phyloP scores from a whole-genome alignment of 2,329 filamentous ascomycete genomes.

The Calonectria pseudoreteaudii region DNA sequence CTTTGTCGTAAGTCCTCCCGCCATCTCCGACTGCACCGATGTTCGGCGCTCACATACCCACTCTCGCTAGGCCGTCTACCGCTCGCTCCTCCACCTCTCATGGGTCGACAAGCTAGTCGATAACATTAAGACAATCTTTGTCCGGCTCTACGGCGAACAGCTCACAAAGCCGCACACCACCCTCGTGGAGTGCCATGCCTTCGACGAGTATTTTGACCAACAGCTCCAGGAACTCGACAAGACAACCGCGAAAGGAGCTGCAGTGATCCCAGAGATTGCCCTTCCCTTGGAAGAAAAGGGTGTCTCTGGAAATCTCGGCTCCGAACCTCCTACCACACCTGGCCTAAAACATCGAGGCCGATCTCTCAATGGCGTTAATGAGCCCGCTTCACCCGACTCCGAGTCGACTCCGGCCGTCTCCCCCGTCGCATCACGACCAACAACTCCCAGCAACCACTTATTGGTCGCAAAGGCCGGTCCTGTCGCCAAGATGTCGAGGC shows the following conservation, averaged over 20 bases:
- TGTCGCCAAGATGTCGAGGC: constrained; percentile 80
- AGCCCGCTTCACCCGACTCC: constrained; percentile 70
- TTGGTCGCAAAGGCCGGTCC: constrained; percentile 81
- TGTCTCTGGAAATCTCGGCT: constrained; percentile 44
- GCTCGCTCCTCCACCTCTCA: constrained; percentile 91
- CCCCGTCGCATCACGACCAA: constrained; percentile 82
- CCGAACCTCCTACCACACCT: constrained; percentile 46
- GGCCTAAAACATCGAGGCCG: constrained; percentile 56
- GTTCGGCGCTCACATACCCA: constrained; percentile 38
- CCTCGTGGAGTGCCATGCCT: constrained; percentile 80
- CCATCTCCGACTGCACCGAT: constrained; percentile 34
- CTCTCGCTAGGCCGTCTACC: constrained; percentile 84
- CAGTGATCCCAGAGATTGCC: constrained; percentile 42
- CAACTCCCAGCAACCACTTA: constrained; percentile 75
- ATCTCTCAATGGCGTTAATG: constrained; percentile 49
- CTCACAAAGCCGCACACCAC: constrained; percentile 84
- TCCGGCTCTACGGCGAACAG: constrained; percentile 89
- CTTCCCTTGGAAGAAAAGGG: constrained; percentile 48
- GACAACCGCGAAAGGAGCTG: constrained; percentile 53
- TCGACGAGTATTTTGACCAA: constrained; percentile 95
- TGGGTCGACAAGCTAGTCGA: constrained; percentile 98
- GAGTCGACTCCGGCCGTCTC: constrained; percentile 78
- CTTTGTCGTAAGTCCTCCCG: constrained; percentile 79
- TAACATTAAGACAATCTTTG: constrained; percentile 92
- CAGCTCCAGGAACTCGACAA: constrained; percentile 86